phyloP scores from a whole-genome alignment of 2,329 filamentous ascomycete species.

The Apiospora hydei region DNA sequence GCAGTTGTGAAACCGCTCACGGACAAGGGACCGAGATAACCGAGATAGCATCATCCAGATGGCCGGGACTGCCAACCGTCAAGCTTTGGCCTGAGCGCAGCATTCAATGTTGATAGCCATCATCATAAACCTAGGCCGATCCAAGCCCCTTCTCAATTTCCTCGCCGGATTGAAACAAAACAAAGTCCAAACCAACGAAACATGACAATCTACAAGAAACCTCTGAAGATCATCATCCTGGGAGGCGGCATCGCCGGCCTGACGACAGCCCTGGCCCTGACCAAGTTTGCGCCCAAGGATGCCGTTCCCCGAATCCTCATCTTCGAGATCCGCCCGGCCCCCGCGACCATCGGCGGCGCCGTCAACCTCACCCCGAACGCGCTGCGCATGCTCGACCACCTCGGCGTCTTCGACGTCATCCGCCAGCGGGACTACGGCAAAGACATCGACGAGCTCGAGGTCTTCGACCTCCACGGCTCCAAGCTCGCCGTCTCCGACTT shows the following conservation, averaged over 20 bases:
- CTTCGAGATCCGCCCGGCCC: conserved; percentile 26
- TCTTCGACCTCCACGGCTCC: conserved; percentile 25
- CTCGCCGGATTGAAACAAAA: too few relatives aligned
- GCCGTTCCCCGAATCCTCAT: conserved; percentile 24
- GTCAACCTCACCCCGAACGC: conserved; percentile 28
- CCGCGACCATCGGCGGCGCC: conserved; percentile 26
- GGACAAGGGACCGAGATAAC: conserved; percentile 7
- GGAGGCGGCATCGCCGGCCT: conserved; percentile 27
- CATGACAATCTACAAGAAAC: background rate
- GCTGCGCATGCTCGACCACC: conserved; percentile 26
- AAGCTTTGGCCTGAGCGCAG: background rate
- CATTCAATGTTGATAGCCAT: background rate
- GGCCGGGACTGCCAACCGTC: background rate
- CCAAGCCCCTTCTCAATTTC: background rate
- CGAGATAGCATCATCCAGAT: conserved; percentile 14
- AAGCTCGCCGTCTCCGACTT: conserved; percentile 28
- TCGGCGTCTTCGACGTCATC: conserved; percentile 24
- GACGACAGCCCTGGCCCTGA: conserved; percentile 26
- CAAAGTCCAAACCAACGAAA: background rate
- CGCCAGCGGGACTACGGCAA: conserved; percentile 23
- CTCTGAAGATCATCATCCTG: conserved; percentile 26
- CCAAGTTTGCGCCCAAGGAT: conserved; percentile 26
- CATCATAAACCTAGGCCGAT: background rate
- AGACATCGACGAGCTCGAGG: conserved; percentile 26
- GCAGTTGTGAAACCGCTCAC: conserved; percentile 19